Evolutionary conservation across 2,329 filamentous ascomycete species (phyloP), one percentile per base, ranked within the genome.

Genomic region (Ceratocystiopsis minuta): DNA sequence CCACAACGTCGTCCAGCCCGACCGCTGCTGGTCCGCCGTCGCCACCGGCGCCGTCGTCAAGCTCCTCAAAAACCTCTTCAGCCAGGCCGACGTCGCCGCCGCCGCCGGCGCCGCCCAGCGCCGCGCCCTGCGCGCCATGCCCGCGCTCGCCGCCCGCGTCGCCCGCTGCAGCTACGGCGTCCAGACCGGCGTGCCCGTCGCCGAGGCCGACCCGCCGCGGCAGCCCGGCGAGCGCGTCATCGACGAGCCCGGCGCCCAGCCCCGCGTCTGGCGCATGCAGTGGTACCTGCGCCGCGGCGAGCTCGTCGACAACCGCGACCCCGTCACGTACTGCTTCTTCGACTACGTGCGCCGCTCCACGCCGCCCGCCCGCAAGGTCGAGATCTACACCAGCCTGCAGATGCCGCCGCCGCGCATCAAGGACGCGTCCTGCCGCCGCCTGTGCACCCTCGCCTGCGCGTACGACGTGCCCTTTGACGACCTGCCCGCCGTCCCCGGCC

Each of bases 41-140:
- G 65, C 67, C 2, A 63, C 63, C 32, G 68, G 68, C 7, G 68
- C 68, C 14, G 63, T 65, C 6, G 64, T 68, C 57, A 66, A 64
- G 49, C 38, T 43, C 35, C 40, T 46, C n/a, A 41, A 37, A n/a
- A 46, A 40, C 42, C 34, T 37, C 9, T 38, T 38, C 18, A 14
- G 24, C 20, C 32, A 37, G 4, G 14, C 15, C 12, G 36, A 40
- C 33, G 36, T 36, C 14, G 10, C 28, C 6, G 32, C 16, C 20
- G 38, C 36, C 38, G 34, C 41, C 35, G 41, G 38, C 41, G 34
- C 28, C 16, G 38, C 14, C 33, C 36, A 41, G 38, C 32, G 16
- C 13, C 36, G 37, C 33, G 15, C 38, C 12, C 38, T 44, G n/a
- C 15, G 16, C 28, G 16, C 34, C 17, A 37, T 42, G 18, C 45